Percentiles rank a stretch among this genome's conserved stretches.
These are phyloP conservation scores for Asterophora parasitica DNA, from an alignment of 768 basidiomycete species.

Conservation along the genomic window DNA sequence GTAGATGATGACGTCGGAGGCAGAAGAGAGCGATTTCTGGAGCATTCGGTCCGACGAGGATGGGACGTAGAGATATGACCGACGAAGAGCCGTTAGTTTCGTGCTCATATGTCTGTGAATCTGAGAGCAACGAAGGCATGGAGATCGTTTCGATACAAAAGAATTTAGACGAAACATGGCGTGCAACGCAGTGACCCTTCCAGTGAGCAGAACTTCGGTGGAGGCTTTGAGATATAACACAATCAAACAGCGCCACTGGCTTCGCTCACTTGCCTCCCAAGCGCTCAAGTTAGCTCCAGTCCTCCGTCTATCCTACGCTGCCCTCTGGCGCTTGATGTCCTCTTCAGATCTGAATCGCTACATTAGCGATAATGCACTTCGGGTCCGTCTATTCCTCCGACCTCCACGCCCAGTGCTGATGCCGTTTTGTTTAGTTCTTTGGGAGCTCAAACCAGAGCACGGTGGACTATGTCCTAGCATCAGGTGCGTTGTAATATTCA, in stretches of 20 bases:
- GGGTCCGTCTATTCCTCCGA: conserved; percentile 36
- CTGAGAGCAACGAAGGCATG: neutral
- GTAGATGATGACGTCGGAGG: conserved; percentile 76
- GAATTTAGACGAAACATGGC: neutral
- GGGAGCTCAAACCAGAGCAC: conserved; percentile 81
- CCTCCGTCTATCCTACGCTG: neutral
- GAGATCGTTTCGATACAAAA: neutral
- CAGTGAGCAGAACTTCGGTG: too few species aligned
- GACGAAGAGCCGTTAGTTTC: conserved; percentile 23
- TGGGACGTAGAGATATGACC: conserved; percentile 79
- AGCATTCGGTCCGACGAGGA: conserved; percentile 79
- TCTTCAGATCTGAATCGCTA: conserved; percentile 57
- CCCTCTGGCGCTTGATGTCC: conserved; percentile 38
- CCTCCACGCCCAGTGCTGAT: conserved; percentile 1
- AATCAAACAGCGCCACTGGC: too few species aligned
- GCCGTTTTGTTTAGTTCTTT: conserved; percentile 51
- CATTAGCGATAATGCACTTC: conserved; percentile 74
- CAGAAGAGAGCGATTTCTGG: conserved; percentile 59
- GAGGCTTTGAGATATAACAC: too few species aligned
- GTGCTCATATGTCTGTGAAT: conserved; percentile 5
- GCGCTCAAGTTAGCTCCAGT: too few species aligned
- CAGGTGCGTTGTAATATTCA: conserved; percentile 45
- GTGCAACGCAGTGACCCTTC: too few species aligned
- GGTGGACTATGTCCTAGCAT: conserved; percentile 83
- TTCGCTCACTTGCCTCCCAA: too few species aligned